Percentiles rank a stretch among this genome's conserved stretches.
These are phyloP conservation scores for Syncephalastrum contaminatum DNA, from an alignment of 371 early-diverging fungal species.

Conservation along the genomic window DNA sequence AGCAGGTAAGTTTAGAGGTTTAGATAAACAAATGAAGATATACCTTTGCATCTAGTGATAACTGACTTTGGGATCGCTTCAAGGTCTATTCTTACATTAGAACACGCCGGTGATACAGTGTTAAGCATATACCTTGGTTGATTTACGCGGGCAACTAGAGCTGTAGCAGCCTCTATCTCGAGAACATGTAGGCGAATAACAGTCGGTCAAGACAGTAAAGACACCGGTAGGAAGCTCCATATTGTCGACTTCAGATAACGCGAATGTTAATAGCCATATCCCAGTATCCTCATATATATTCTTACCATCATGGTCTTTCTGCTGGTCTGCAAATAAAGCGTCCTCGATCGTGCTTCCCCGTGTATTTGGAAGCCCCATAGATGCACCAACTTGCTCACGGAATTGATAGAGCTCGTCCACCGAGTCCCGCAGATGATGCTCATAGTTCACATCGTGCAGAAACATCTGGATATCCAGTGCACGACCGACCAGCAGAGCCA, in stretches of 20 bases:
- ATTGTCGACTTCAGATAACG: slow-evolving; percentile 3
- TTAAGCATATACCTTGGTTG: slow-evolving; percentile 7
- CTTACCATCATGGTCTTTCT: slow-evolving; percentile 12
- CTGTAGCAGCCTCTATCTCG: slow-evolving; percentile 55
- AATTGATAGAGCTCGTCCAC: slow-evolving; percentile 72
- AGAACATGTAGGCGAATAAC: slow-evolving; percentile 70
- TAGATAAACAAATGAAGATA: neutral
- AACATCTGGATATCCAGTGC: slow-evolving; percentile 79
- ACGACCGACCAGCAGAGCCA: slow-evolving; percentile 77
- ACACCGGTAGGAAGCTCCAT: slow-evolving; percentile 47
- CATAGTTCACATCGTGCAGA: slow-evolving; percentile 83
- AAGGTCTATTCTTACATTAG: neutral
- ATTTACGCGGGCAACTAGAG: slow-evolving; percentile 51
- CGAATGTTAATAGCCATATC: neutral
- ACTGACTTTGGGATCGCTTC: slow-evolving; percentile 12
- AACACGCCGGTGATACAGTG: neutral
- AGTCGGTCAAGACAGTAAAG: slow-evolving; percentile 62
- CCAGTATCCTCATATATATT: neutral
- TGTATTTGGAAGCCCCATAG: slow-evolving; percentile 10
- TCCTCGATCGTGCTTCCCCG: slow-evolving; percentile 1
- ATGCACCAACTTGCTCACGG: slow-evolving; percentile 12
- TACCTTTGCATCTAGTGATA: slow-evolving; percentile 18
- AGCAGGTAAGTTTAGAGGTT: neutral
- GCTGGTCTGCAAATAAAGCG: neutral
- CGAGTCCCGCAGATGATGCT: slow-evolving; percentile 72